Evolutionary conservation across 495 filamentous ascomycete species (phyloP), one percentile per base, ranked within the genome.

Genomic region (Astrothelium subdiscretum): DNA sequence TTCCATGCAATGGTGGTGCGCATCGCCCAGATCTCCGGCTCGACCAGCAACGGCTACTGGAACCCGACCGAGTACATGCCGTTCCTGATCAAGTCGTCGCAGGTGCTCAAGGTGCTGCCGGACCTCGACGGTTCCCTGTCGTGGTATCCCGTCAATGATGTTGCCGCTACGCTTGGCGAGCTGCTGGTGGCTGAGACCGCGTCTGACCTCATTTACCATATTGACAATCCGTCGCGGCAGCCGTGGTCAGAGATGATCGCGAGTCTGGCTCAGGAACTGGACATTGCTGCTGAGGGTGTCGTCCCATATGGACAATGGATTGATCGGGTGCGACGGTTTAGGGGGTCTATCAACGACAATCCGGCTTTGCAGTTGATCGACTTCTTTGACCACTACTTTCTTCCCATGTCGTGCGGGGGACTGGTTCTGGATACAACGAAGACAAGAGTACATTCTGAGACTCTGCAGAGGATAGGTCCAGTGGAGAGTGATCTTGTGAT

Each of bases 181-280:
- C 60, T 81, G 0, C 57, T 78, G 3, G 57, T 77, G 4, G 42
- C 59, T 0, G 61, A 72, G 2, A 31, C 62, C 1, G 51, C 58
- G 0, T 68, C 73, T 1, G 70, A 77, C 27, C 71, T 76, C 2
- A 62, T 81, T 35, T 85, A 83, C 57, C 82, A 85, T 68, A 75
- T 85, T 59, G 82, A 85, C 15, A 83, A 83, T 59, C 81, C 80
- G 0, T 68, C 76, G 2, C 65, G 75, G 1, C 78, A 83, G 68
- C 71, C 75, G 0, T 83, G 81, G 81, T 43, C 44, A 0, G 69
- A 77, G 0, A 77, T 79, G 69, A 71, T 73, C 0, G 26, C 58
- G 0, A 43, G 80, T 2, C 62, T 85, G 8, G 75, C 79, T 0
- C 72, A 74, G 1, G 75, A 70, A 1, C 70, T 84, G 0, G 64